Conservation (phyloP, 83 land plant species). For the Picea abies region DNA sequence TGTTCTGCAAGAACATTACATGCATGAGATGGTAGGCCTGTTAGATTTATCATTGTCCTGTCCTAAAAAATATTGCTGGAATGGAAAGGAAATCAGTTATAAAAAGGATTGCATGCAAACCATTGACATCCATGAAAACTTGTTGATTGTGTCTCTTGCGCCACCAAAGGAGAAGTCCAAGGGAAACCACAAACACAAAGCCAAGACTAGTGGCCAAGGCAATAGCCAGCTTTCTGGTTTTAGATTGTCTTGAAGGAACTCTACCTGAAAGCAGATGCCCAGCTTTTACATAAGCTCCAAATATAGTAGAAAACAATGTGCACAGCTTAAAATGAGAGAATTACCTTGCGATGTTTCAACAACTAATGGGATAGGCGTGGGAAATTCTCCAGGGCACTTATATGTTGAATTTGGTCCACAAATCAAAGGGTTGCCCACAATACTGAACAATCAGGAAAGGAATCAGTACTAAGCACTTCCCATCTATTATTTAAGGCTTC, state of each 20-base stretch:
- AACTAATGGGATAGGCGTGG: slow-evolving; percentile 21
- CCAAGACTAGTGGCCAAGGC: slow-evolving; percentile 33
- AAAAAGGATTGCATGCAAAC: slow-evolving; percentile 14
- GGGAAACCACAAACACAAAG: slow-evolving; percentile 20
- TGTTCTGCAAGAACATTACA: slow-evolving; percentile 42
- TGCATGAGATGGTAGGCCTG: no score
- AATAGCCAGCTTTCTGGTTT: slow-evolving; percentile 18
- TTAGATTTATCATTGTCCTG: no score
- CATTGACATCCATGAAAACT: slow-evolving; percentile 53
- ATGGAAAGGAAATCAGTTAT: no score
- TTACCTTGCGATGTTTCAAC: slow-evolving; percentile 13
- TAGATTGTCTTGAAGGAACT: slow-evolving; percentile 17
- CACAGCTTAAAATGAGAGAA: not conserved
- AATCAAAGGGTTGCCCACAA: slow-evolving; percentile 39
- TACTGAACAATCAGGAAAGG: slow-evolving; percentile 20
- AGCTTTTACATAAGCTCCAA: slow-evolving; percentile 4
- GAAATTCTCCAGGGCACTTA: slow-evolving; percentile 35
- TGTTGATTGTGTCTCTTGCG: slow-evolving; percentile 40
- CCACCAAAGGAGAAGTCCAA: slow-evolving; percentile 45
- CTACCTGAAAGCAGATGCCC: slow-evolving; percentile 9
- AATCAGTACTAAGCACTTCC: no score
- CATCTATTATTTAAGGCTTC: no score
- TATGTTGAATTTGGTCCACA: slow-evolving; percentile 28
- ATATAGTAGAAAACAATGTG: slow-evolving; percentile 12
- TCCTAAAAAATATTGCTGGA: no score